These are phyloP conservation scores for Mitragyna speciosa DNA, from an alignment of 257 asterid species.

Conservation along the genomic window DNA sequence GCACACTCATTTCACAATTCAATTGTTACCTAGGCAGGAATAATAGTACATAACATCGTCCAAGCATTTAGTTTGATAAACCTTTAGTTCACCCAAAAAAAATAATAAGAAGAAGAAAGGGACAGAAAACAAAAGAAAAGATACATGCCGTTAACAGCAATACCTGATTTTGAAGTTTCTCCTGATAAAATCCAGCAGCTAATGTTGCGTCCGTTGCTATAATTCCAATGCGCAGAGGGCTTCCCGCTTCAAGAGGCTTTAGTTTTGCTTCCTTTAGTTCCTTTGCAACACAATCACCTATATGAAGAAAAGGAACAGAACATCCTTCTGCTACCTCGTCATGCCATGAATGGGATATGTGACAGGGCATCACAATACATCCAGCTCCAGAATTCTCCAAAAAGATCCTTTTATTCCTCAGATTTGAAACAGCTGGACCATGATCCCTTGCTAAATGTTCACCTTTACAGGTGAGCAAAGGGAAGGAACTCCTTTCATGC, in stretches of 20 bases:
- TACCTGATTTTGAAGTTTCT: conserved; percentile 69
- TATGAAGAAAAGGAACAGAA: conserved; percentile 59
- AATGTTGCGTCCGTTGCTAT: conserved; percentile 42
- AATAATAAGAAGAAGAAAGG: background rate
- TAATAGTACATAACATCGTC: background rate
- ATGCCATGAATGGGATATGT: conserved; percentile 62
- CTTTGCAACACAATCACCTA: conserved; percentile 74
- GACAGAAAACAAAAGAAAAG: background rate
- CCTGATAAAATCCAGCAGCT: conserved; percentile 51
- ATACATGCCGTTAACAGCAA: background rate
- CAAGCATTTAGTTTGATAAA: background rate
- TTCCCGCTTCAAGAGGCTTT: conserved; percentile 73
- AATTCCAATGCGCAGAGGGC: conserved; percentile 58
- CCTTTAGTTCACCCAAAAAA: background rate
- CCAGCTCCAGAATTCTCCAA: conserved; percentile 63
- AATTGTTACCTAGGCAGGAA: background rate
- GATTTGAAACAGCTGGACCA: conserved; percentile 39
- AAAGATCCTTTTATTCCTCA: conserved; percentile 50
- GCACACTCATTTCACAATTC: background rate
- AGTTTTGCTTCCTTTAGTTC: conserved; percentile 63
- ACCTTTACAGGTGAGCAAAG: conserved; percentile 23
- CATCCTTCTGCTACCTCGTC: conserved; percentile 59
- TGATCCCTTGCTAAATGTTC: conserved; percentile 18
- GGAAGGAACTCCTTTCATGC: conserved; percentile 34
- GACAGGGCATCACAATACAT: conserved; percentile 78